Base-by-base conservation (phyloP, 116 monocot genomes). In the Posidonia oceanica region DNA sequence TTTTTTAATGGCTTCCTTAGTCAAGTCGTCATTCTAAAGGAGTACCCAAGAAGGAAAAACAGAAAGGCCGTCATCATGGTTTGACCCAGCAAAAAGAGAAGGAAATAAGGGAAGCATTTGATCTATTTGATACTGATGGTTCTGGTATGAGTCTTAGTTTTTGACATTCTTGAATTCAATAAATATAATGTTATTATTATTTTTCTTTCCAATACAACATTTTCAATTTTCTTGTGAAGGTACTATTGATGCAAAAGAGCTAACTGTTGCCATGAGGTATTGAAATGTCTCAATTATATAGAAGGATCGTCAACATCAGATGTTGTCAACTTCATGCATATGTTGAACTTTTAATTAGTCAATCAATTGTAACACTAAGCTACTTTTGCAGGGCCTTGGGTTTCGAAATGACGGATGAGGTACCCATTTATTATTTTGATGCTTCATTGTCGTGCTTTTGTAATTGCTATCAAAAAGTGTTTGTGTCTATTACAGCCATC, bases 241-340 rank as follows among this genome's bases (percentile, higher is more conserved):
- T 3, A 97, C 81, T 66, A 91, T 97, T 85, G 96, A 97, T 80
- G 92, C 87, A 36, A 97, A 91, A 71, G 96, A 97, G 68, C 78
- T 97, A 78, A 85, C 79, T 82, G 82, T 97, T 78, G 96, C 96
- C 39, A 97, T 97, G 92, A 91, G 92, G 96, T 97, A 85, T 41
- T 56, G 14, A 63, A 61, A 52, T 16, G 13, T 39, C 54, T 15
- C 14, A 39, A 54, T 38, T 54, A 41, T n/a, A 61, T 41, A 23
- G 36, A 36, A 53, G 23, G 53, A 11, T 52, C 21, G 4, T 16
- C 36, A 52, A 3, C 48, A 5, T 48, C 12, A 48, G 7, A 2
- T 48, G 7, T 36, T 73, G 41, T 4, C 2, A 69, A 69, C 3
- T 38, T 61, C 54, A 4, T 69, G 61, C 36, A 48, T 59, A 37